phyloP scores from a whole-genome alignment of 176 grass and related monocot species.

The Oryza brachyantha region DNA sequence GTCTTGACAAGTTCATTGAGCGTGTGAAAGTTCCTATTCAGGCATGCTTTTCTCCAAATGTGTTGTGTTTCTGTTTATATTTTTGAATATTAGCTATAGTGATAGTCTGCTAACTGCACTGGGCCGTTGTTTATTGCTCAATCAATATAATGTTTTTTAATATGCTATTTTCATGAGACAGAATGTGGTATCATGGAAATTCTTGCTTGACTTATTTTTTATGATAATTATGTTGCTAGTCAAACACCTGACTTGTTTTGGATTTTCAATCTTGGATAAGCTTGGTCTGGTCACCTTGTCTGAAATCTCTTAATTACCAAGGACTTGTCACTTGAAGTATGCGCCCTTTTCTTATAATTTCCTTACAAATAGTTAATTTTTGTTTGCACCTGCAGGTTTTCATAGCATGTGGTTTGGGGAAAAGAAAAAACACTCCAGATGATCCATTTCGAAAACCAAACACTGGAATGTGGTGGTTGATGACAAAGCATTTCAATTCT shows the following conservation, averaged over 20 bases:
- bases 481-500: conserved; percentile 85
- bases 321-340: not conserved
- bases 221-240: not conserved
- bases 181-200: conserved; percentile 6
- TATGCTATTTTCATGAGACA: not conserved
- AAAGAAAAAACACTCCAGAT: conserved; percentile 50
- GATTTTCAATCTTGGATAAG: not conserved
- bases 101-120: not conserved
- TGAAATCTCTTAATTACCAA: not conserved
- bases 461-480: conserved; percentile 76
- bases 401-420: conserved; percentile 69
- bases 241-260: not conserved
- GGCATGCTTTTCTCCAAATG: conserved; percentile 28
- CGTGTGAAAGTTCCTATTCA: conserved; percentile 75
- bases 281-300: not conserved
- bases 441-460: conserved; percentile 86
- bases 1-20: conserved; percentile 82
- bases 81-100: conserved; percentile 3
- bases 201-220: not conserved
- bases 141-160: not conserved
- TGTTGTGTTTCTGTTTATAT: not conserved
- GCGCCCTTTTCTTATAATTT: conserved; percentile 11
- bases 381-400: conserved; percentile 65
- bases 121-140: not conserved
- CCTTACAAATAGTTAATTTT: conserved; percentile 20